Base-by-base conservation (phyloP, 495 filamentous ascomycete genomes). In the Penicillium daleae region DNA sequence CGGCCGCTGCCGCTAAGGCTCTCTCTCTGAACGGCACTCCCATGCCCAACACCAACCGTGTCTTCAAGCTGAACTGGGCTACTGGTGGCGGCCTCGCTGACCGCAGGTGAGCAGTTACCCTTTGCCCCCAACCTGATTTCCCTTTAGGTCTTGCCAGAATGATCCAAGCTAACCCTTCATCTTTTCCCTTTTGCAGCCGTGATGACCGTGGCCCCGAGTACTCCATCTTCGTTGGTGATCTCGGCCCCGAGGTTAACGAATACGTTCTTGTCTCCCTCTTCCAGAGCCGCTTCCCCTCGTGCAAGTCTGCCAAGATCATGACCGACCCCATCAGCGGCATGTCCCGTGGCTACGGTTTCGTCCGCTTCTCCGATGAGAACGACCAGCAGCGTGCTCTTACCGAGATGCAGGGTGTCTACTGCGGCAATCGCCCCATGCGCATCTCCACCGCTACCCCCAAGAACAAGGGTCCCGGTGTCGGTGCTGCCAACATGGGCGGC, bases 281-380 rank as follows among this genome's bases (percentile, higher is more conserved):
- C 83, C 95, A 99, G 77, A 88, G 86, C 65, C 90, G 93, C 35
- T 99, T 95, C 83, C 92, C 90, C 0, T 96, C 92, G 6, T 98
- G 96, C 90, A 98, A 98, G 82, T 97, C 93, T 10, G 95, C 96
- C 62, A 99, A 99, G 83, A 99, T 99, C 77, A 99, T 99, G 95
- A 97, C 96, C 46, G 95, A 99, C 70, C 95, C 96, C 57, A 95
- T 98, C 77, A 94, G 89, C 57, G 95, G 95, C 67, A 93, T 98
- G 87, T 97, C 94, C 31, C 92, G 95, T 56, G 95, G 95, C 37
- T 99, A 99, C 69, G 95, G 95, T 27, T 99, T 99, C 69, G 95
- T 99, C 58, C 91, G 95, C 63, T 99, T 99, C 77, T 90, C 92
- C 42, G 92, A 95, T 65, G 94, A 98, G 79, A 78, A 83, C 60